phyloP scores from a whole-genome alignment of 495 filamentous ascomycete genomes.

The Jackrogersella minutella region DNA sequence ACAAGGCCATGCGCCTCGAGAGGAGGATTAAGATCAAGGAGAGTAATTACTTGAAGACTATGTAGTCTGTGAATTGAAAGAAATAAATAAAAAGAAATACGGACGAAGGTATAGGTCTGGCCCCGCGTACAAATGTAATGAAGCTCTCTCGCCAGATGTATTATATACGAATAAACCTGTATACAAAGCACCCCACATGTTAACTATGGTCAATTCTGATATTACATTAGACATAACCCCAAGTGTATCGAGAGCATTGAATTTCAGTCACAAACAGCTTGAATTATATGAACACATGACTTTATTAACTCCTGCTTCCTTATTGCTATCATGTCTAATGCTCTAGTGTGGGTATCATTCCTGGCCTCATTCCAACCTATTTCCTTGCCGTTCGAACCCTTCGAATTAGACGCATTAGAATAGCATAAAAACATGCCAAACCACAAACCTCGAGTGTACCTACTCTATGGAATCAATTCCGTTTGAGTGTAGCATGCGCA shows the following conservation, averaged over 20 bases:
- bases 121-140: neutral
- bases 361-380: neutral
- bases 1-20: conserved; percentile 72
- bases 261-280: neutral
- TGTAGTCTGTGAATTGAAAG: conserved; percentile 67
- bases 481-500: neutral
- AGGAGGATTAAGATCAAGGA: conserved; percentile 87
- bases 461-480: neutral
- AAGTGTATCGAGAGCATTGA: too few relatives aligned
- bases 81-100: too few relatives aligned
- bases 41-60: conserved; percentile 87
- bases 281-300: neutral
- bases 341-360: conserved; percentile 15
- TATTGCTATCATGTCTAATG: too few relatives aligned
- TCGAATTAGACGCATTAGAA: neutral
- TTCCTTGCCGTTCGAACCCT: neutral
- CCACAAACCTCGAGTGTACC: neutral
- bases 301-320: too few relatives aligned
- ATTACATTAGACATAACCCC: too few relatives aligned
- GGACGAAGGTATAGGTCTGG: neutral
- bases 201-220: neutral
- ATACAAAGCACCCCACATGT: conserved; percentile 10
- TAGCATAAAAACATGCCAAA: neutral
- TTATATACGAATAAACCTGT: conserved; percentile 20
- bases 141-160: conserved; percentile 26